phyloP scores from a whole-genome alignment of 2,329 filamentous ascomycete species.

The Cytospora schulzeri region DNA sequence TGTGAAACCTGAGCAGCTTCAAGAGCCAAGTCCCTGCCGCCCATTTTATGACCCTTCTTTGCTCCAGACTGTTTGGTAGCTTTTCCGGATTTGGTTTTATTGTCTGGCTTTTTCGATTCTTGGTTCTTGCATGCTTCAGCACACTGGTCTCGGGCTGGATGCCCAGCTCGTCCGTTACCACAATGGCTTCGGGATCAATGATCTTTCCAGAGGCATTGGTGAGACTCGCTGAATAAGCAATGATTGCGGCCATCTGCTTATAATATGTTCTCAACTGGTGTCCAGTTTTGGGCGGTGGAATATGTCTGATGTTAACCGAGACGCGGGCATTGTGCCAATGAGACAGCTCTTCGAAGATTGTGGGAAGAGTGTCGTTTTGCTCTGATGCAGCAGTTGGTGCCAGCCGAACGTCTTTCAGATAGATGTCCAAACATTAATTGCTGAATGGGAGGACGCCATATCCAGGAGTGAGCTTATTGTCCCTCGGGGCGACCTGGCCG shows the following conservation, averaged over 20 bases:
- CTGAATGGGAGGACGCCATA: constrained; percentile 47
- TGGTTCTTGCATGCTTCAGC: constrained; percentile 21
- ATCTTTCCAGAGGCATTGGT: constrained; percentile 64
- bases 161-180: constrained; percentile 41
- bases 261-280: constrained; percentile 56
- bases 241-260: constrained; percentile 67
- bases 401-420: constrained; percentile 47
- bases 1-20: constrained; percentile 40
- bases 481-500: neutral
- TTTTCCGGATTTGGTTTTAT: constrained; percentile 22
- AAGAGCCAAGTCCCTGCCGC: constrained; percentile 43
- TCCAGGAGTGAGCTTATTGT: constrained; percentile 8
- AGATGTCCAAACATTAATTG: constrained; percentile 49
- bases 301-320: constrained; percentile 45
- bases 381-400: constrained; percentile 35
- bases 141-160: constrained; percentile 28
- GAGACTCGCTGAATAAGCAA: constrained; percentile 69
- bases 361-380: constrained; percentile 31
- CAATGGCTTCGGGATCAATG: constrained; percentile 66
- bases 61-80: constrained; percentile 26
- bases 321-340: constrained; percentile 67
- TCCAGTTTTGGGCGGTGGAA: constrained; percentile 33
- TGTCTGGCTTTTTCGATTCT: constrained; percentile 31
- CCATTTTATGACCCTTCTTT: constrained; percentile 32
- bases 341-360: constrained; percentile 49